Base-by-base conservation (phyloP, 1,139 yeast genomes). In the Arxiozyma bovina region DNA sequence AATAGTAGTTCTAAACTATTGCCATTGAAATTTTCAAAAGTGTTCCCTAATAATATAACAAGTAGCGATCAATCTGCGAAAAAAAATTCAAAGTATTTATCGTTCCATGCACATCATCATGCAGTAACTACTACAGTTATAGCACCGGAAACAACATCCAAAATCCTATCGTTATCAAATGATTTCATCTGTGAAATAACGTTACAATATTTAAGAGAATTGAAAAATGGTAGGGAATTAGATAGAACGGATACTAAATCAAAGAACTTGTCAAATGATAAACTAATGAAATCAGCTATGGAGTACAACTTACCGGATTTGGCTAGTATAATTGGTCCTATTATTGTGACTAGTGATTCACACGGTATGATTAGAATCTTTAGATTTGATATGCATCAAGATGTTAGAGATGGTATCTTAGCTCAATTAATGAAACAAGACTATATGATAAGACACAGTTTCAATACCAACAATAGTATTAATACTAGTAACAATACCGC, bases 61-160 rank as follows among this genome's bases (percentile, higher is more conserved):
- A n/a, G 25, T 23, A 41, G 17, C 18, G 38, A 42, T n/a, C 45
- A 17, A 18, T 42, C 22, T 1, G 30, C 30, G 5, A 51, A 52
- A 23, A 57, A 55, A 45, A 51, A 57, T 43, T 50, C 66, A 64
- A 45, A 49, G 52, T 82, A 82, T 66, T 76, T 86, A 3, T 77
- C 87, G 4, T 87, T 89, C 67, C 94, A 87, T 70, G 90, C 95
- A 0, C 91, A 87, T 70, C 83, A 81, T 63, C 74, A 84, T 1
- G 78, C 81, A 45, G 87, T 90, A 25, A 89, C 94, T 50, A 83
- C 81, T 38, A 94, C 96, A 0, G 64, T 81, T 0, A 81, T 89
- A 71, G 96, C 96, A 0, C 97, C 98, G 0, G 73, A 78, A 18
- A 73, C 74, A 1, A 84, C 96, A 0, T 76, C 80, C 55, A 81